These are phyloP conservation scores for Fulvia fulva DNA, from an alignment of 2,329 filamentous ascomycete genomes.

Conservation along the genomic window DNA sequence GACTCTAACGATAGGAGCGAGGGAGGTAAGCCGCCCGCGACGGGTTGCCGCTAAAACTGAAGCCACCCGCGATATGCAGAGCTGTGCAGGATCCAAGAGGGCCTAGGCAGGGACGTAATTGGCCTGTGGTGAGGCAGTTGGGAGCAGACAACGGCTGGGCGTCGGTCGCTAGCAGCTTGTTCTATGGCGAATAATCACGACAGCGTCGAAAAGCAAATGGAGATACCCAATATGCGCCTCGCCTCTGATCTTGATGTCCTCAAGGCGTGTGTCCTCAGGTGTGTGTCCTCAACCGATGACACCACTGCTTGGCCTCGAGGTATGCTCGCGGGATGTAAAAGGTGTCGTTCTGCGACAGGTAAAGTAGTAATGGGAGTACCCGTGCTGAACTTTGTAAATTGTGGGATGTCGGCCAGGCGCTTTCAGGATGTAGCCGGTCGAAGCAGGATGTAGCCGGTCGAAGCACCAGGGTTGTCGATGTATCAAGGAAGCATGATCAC, in stretches of 20 bases:
- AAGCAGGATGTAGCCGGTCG: not conserved
- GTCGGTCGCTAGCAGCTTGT: not conserved
- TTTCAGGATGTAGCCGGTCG: not conserved
- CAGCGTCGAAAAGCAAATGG: conserved; percentile 9
- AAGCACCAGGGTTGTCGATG: not conserved
- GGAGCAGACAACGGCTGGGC: not conserved
- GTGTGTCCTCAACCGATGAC: too few relatives aligned
- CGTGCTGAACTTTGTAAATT: too few relatives aligned
- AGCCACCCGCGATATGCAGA: conserved; percentile 6
- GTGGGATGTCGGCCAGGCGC: not conserved
- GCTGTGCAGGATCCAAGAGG: conserved; percentile 8
- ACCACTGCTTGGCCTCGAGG: not conserved
- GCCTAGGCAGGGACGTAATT: conserved; percentile 8
- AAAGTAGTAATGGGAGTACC: too few relatives aligned
- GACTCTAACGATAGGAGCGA: too few relatives aligned
- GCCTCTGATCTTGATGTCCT: not conserved
- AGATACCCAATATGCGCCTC: not conserved
- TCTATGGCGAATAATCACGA: conserved; percentile 15
- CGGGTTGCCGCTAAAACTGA: conserved; percentile 1
- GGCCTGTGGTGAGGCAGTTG: conserved; percentile 5
- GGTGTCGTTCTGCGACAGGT: not conserved
- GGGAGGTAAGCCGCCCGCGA: not conserved
- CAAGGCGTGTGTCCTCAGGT: too few relatives aligned
- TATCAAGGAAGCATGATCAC: not conserved
- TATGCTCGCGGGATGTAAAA: not conserved